Percentiles rank a stretch among this genome's conserved stretches.
phyloP scores from a whole-genome alignment of 768 basidiomycete genomes.

The Grammothele lineata region DNA sequence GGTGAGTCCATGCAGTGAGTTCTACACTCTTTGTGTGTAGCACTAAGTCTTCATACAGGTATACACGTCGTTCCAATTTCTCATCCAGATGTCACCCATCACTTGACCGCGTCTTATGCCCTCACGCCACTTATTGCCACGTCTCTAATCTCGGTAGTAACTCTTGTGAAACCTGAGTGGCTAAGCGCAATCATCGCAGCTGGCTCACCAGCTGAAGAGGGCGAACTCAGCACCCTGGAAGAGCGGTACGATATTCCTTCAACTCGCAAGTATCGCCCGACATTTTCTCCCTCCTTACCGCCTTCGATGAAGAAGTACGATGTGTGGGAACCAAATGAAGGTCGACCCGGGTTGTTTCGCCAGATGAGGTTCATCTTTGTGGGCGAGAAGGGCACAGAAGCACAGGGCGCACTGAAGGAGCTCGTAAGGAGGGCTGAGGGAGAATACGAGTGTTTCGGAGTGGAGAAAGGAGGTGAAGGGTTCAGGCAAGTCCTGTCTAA shows the following conservation, averaged over 20 bases:
- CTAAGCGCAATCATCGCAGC: slow-evolving; percentile 54
- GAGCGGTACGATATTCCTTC: slow-evolving; percentile 45
- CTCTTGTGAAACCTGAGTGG: slow-evolving; percentile 68
- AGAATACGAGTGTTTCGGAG: slow-evolving; percentile 58
- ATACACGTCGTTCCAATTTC: slow-evolving; percentile 49
- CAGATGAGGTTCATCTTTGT: slow-evolving; percentile 56
- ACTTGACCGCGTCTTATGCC: slow-evolving; percentile 49
- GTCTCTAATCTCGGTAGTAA: slow-evolving; percentile 54
- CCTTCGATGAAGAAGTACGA: slow-evolving; percentile 45
- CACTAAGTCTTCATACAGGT: slow-evolving; percentile 44
- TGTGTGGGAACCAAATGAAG: slow-evolving; percentile 68
- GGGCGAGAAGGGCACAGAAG: slow-evolving; percentile 49
- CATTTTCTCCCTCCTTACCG: slow-evolving; percentile 47
- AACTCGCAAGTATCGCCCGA: slow-evolving; percentile 54
- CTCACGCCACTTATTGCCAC: slow-evolving; percentile 47
- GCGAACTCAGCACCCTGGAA: slow-evolving; percentile 37
- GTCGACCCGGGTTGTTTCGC: slow-evolving; percentile 50
- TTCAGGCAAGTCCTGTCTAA: slow-evolving; percentile 51
- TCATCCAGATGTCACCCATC: slow-evolving; percentile 53
- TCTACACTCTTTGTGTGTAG: background rate
- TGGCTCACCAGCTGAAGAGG: slow-evolving; percentile 30
- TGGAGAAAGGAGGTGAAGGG: slow-evolving; percentile 43
- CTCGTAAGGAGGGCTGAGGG: slow-evolving; percentile 56
- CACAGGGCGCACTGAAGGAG: slow-evolving; percentile 46
- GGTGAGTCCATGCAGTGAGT: slow-evolving; percentile 38